Percentiles rank a stretch among this genome's conserved stretches.
phyloP scores from a whole-genome alignment of 2,329 filamentous ascomycete species.

The Grosmannia penicillata region DNA sequence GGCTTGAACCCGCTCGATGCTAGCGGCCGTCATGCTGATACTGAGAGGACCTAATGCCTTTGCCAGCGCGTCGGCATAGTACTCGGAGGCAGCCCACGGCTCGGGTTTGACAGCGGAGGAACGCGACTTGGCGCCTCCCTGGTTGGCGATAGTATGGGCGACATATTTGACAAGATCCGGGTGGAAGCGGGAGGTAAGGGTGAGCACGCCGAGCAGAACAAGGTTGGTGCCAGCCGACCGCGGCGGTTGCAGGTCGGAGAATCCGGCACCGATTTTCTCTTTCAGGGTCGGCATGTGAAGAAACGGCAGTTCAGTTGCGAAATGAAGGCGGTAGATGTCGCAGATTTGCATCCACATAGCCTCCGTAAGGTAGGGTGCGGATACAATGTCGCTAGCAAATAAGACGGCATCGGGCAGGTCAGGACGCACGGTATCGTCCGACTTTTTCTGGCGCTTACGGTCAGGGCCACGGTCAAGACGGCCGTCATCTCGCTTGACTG shows the following conservation, averaged over 20 bases:
- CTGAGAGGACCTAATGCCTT: slow-evolving; percentile 32
- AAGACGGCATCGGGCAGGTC: slow-evolving; percentile 20
- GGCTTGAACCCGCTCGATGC: slow-evolving; percentile 50
- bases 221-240: slow-evolving; percentile 26
- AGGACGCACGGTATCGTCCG: slow-evolving; percentile 25
- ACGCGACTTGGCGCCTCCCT: slow-evolving; percentile 19
- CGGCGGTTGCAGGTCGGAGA: slow-evolving; percentile 17
- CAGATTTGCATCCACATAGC: slow-evolving; percentile 56
- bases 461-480: slow-evolving; percentile 26
- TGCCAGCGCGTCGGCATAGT: slow-evolving; percentile 45
- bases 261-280: slow-evolving; percentile 30
- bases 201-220: slow-evolving; percentile 50
- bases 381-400: slow-evolving; percentile 43
- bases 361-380: slow-evolving; percentile 45
- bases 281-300: slow-evolving; percentile 51
- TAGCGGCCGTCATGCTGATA: slow-evolving; percentile 32
- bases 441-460: slow-evolving; percentile 31
- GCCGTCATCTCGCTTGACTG: slow-evolving; percentile 25
- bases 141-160: slow-evolving; percentile 20
- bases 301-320: slow-evolving; percentile 58
- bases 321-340: slow-evolving; percentile 56
- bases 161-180: slow-evolving; percentile 41
- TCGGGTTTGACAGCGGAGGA: slow-evolving; percentile 23
- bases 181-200: slow-evolving; percentile 56
- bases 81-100: slow-evolving; percentile 43